Percentiles rank a stretch among this genome's conserved stretches.
These are phyloP conservation scores for Brassica napus DNA, from an alignment of 345 rosid species.

Conservation along the genomic window DNA sequence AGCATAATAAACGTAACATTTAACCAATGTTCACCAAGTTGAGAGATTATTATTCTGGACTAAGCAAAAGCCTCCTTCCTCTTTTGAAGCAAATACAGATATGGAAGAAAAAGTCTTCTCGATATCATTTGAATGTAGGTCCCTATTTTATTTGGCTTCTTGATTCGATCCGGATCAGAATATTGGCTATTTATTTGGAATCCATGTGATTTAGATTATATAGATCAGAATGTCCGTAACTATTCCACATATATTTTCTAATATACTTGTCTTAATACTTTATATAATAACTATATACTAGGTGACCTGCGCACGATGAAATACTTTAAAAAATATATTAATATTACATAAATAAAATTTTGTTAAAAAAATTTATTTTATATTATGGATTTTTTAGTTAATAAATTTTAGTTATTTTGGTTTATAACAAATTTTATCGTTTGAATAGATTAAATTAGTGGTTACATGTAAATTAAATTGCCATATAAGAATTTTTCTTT, in stretches of 20 bases:
- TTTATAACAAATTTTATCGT: too few relatives aligned
- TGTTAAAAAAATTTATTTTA: too few relatives aligned
- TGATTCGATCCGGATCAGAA: neutral
- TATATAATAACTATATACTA: too few relatives aligned
- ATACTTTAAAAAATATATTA: too few relatives aligned
- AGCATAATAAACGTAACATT: slow-evolving; percentile 17
- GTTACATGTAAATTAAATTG: too few relatives aligned
- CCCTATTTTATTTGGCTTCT: neutral
- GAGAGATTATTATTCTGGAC: neutral
- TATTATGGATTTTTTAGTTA: too few relatives aligned
- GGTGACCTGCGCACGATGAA: too few relatives aligned
- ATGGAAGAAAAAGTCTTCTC: neutral
- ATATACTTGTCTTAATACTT: too few relatives aligned
- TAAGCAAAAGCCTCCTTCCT: neutral
- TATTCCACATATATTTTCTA: neutral
- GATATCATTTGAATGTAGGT: neutral
- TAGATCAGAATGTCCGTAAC: neutral
- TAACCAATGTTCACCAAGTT: neutral
- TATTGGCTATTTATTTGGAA: neutral
- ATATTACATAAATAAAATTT: too few relatives aligned
- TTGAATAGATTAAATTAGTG: too few relatives aligned
- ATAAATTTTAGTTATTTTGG: too few relatives aligned
- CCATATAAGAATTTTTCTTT: too few relatives aligned
- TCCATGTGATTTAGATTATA: neutral
- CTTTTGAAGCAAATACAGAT: neutral